phyloP scores from a whole-genome alignment of 805 yeast genomes.

The Wickerhamomyces bovis region DNA sequence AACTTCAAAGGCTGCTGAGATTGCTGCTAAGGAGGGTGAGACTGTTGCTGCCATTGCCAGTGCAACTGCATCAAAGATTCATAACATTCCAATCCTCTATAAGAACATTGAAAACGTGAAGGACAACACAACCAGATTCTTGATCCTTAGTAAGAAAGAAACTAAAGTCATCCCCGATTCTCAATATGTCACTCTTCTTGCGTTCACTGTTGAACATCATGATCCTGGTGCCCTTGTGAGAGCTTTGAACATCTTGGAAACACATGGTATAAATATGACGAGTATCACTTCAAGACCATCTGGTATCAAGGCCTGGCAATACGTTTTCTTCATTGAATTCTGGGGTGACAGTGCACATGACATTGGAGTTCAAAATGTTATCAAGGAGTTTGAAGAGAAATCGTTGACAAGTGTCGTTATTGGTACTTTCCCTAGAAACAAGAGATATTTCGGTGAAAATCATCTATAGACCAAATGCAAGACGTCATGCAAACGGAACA shows the following conservation, averaged over 20 bases:
- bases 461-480: neutral
- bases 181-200: slow-evolving; percentile 42
- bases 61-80: slow-evolving; percentile 54
- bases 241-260: slow-evolving; percentile 52
- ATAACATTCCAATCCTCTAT: slow-evolving; percentile 48
- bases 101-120: slow-evolving; percentile 62
- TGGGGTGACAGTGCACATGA: slow-evolving; percentile 35
- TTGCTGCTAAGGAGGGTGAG: slow-evolving; percentile 39
- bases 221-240: slow-evolving; percentile 71
- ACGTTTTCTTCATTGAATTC: slow-evolving; percentile 75
- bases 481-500: neutral
- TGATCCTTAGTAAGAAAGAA: slow-evolving; percentile 48
- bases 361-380: slow-evolving; percentile 27
- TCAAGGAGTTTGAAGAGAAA: slow-evolving; percentile 36
- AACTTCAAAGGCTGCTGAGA: slow-evolving; percentile 80
- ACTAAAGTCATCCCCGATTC: slow-evolving; percentile 4
- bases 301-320: slow-evolving; percentile 63
- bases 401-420: slow-evolving; percentile 50
- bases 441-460: slow-evolving; percentile 28
- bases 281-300: slow-evolving; percentile 78
- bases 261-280: slow-evolving; percentile 54
- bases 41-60: slow-evolving; percentile 70
- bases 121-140: slow-evolving; percentile 81
- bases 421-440: slow-evolving; percentile 50
- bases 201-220: slow-evolving; percentile 60